A percentile compares a stretch with the other conserved stretches of the same genome.
Evolutionary conservation across 148 eudicot species (phyloP).

Genomic region (Chenopodium formosanum): DNA sequence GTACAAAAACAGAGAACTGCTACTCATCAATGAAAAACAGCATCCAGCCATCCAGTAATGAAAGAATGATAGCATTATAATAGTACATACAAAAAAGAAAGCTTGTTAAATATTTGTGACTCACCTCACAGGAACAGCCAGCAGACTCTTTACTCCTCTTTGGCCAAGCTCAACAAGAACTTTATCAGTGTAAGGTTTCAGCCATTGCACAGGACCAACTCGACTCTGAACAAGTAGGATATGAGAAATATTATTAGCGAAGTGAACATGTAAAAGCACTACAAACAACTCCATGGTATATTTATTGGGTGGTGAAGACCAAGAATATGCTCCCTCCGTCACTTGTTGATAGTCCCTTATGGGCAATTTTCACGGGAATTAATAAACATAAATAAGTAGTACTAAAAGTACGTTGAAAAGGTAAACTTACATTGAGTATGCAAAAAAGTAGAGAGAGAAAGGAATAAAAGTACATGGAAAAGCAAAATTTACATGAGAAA

Average conservation of each 20-base stretch:
- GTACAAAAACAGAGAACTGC: neutral
- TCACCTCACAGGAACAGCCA: slow-evolving; percentile 97
- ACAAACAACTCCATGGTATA: neutral
- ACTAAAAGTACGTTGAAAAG: too few relatives aligned
- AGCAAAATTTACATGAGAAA: too few relatives aligned
- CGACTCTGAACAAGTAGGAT: slow-evolving; percentile 60
- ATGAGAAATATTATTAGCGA: slow-evolving; percentile 13
- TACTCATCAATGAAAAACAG: neutral
- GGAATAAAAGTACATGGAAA: too few relatives aligned
- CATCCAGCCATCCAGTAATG: neutral
- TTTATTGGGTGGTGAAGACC: neutral
- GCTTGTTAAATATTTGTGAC: neutral
- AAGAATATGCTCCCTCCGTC: too few relatives aligned
- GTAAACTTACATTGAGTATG: too few relatives aligned
- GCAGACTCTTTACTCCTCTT: slow-evolving; percentile 80
- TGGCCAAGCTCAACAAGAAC: slow-evolving; percentile 95
- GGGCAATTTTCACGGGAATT: too few relatives aligned
- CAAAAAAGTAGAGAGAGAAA: too few relatives aligned
- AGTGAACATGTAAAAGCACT: neutral
- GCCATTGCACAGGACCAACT: slow-evolving; percentile 99
- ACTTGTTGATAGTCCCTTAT: too few relatives aligned
- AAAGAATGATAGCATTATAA: neutral
- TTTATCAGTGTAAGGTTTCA: slow-evolving; percentile 99
- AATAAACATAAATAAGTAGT: too few relatives aligned
- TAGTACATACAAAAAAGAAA: neutral